Base-by-base conservation (phyloP, 2,329 filamentous ascomycete species). In the Aquanectria penicillioides region DNA sequence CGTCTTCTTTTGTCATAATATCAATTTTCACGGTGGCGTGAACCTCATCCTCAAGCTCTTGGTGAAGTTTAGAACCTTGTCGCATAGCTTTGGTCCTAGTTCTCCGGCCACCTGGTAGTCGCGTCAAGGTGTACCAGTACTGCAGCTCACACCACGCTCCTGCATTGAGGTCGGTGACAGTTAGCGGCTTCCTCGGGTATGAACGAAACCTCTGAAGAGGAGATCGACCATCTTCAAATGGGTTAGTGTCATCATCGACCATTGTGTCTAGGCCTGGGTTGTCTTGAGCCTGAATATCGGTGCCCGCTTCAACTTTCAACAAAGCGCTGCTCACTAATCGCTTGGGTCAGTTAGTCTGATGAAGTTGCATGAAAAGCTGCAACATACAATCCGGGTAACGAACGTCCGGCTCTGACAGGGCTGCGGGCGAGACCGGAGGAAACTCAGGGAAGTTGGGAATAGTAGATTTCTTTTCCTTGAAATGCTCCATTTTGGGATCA, bases 121-220 rank as follows among this genome's bases (percentile, higher is more conserved):
- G 88, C 3, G 89, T 91, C 52, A 99, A 82, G 0, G 88, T 92
- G 77, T 96, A 97, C 81, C 88, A 93, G 70, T 97, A 96, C 74
- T 98, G 94, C 58, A 98, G 75, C 75, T 99, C 94, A 74, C 95
- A 99, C 95, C 95, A 99, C 7, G 94, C 89, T 2, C 94, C 94
- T 1, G 92, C 90, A 0, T 94, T 87, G 20, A 98, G 78, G 74
- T 99, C 95, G 3, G 92, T 93, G 1, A 98, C 95, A 0, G 91
- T 93, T 7, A 98, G 83, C 0, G 91, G 87, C 71, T 92, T 94
- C 70, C 84, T 89, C 0, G 92, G 92, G 54, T 85, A 88, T 1
- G 87, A 87, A 31, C 94, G 89, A 69, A 97, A 97, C 28, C 90
- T 87, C 62, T 93, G 84, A 2, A 97, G 78, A 0, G 93, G 94